Percentiles rank a stretch among this genome's conserved stretches.
These are phyloP conservation scores for Chenopodium album DNA, from an alignment of 148 eudicot species.

Conservation along the genomic window DNA sequence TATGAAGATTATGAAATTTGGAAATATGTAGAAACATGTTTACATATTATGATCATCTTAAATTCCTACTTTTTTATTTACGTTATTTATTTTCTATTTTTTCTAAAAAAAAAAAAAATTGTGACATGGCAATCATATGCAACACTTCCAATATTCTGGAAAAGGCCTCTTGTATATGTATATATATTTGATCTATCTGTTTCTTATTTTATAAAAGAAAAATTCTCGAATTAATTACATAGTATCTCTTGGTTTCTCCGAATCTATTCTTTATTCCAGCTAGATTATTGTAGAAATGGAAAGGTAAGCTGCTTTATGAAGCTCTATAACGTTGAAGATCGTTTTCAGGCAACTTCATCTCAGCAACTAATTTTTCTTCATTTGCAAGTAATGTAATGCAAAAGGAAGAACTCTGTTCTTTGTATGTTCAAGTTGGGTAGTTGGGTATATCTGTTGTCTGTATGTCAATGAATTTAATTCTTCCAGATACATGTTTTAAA, in stretches of 20 bases:
- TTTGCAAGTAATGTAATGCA: not conserved
- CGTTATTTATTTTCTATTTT: no score
- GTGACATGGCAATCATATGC: no score
- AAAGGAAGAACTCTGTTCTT: no score
- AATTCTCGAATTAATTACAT: not conserved
- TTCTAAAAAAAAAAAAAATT: no score
- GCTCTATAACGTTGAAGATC: not conserved
- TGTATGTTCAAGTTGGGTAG: not conserved
- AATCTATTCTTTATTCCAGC: not conserved
- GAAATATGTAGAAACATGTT: no score
- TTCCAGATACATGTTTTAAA: not conserved
- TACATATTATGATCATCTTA: no score
- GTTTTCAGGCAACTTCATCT: not conserved
- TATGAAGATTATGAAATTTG: no score
- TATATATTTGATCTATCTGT: not conserved
- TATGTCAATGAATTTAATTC: not conserved
- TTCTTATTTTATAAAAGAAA: not conserved
- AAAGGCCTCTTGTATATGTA: no score
- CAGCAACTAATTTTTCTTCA: not conserved
- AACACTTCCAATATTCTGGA: no score
- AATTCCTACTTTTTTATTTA: no score
- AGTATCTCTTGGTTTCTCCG: not conserved
- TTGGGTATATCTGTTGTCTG: not conserved
- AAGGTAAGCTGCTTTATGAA: not conserved
- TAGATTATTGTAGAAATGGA: not conserved